Base-by-base conservation (phyloP, 2,329 filamentous ascomycete genomes). In the Talaromyces sp. region DNA sequence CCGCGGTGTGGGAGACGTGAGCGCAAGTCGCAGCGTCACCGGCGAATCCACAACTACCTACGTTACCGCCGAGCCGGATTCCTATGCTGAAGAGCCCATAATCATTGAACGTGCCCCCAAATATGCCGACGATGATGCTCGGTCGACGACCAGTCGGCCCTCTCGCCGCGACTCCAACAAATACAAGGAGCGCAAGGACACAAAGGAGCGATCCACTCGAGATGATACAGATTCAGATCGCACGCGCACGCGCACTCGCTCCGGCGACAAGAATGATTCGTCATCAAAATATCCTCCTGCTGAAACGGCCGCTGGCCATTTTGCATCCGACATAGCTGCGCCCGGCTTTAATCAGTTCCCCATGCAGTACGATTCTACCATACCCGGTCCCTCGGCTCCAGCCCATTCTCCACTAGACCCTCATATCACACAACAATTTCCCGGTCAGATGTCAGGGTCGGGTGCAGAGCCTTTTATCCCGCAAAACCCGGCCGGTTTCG, bases 381-480 rank as follows among this genome's bases (percentile, higher is more conserved):
- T 68, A 32, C 62, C 67, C 13, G 64, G 67, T 17, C 65, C 69
- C 6, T 66, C 64, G 47, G 69, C 71, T 42, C 66, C 65, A 39
- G 65, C 69, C 6, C 67, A 72, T 52, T 63, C 64, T 10, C 63
- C 67, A 6, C 75, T 77, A 65, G 78, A 81, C 56, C 75, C 81
- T 33, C 81, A 84, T 67, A 75, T 84, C 33, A 73, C 78, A 39
- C 78, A 82, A 66, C 85, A 87, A 67, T 87, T 87, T 66, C 84
- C 84, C 6, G 83, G 83, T 55, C 84, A 83, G 17, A 64, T 71
- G 6, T 58, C 61, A 49, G 47, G 44, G 4, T 71, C 75, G 11
- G 80, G 73, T 62, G 66, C 81, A 10, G 70, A 75, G 55, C 78
- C 82, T 51, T 82, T 80, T 66, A 73, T 76, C 59, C 79, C 80